Base-by-base conservation (phyloP, 2,329 filamentous ascomycete species). In the Myriosclerotinia curreyana region DNA sequence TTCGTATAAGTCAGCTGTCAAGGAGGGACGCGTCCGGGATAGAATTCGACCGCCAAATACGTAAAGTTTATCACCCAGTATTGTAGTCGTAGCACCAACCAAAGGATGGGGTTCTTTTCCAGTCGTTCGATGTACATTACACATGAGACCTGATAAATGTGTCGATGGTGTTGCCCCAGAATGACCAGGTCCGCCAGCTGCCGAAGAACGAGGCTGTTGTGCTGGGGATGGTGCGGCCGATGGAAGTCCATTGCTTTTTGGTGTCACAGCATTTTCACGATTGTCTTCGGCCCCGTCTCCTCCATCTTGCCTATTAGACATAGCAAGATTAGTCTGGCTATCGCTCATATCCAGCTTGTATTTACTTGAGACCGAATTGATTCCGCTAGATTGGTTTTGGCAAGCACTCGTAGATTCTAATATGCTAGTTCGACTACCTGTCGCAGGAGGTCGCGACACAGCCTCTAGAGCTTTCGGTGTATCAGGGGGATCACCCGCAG, bases 61-160 rank as follows among this genome's bases (percentile, higher is more conserved):
- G 75, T 96, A 99, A 28, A 99, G 82, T 76, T 96, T 97, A 76
- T 99, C 95, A 36, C 94, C 95, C 1, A 99, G 77, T 55, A 98
- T 91, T 0, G 95, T 98, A 0, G 95, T 98, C 0, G 95, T 97
- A 6, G 95, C 94, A 40, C 95, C 95, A 0, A 99, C 95, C 2
- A 98, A 80, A 3, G 95, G 90, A 72, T 91, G 92, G 3, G 95
- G 95, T 74, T 98, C 93, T 67, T 87, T 87, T 44, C 95, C 95
- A 0, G 94, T 98, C 1, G 95, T 98, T 68, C 93, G 81, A 71
- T 88, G 85, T n/a, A 88, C 86, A 73, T 88, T 88, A 73, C 86
- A 88, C 85, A 88, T 87, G 62, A 88, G 75, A 0, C 86, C 86
- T 0, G 86, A 88, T 14, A 88, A 76, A 72, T 88, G 86, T 8